Evolutionary conservation across 2,329 filamentous ascomycete species (phyloP).

Genomic region (Tolypocladium sp.): DNA sequence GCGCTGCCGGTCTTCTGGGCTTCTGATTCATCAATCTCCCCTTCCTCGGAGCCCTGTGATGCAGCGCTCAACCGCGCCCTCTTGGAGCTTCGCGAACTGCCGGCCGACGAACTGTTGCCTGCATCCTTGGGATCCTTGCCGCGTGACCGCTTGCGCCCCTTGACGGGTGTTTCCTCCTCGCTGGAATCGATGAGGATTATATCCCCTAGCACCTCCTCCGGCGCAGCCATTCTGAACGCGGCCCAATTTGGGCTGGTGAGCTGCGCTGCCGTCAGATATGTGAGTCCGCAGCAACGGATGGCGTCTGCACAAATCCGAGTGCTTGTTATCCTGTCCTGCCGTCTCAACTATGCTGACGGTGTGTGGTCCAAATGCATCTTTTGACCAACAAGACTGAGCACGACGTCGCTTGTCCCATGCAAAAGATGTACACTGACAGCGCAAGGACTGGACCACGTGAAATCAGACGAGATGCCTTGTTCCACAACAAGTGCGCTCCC

Average conservation of each 20-base stretch:
- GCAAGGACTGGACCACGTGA: background rate
- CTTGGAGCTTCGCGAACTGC: slow-evolving; percentile 7
- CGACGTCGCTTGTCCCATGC: no score
- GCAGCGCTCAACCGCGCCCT: slow-evolving; percentile 8
- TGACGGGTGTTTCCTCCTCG: background rate
- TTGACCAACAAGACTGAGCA: background rate
- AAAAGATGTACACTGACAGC: no score
- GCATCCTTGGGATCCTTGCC: background rate
- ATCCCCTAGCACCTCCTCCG: slow-evolving; percentile 8
- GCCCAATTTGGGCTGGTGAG: background rate
- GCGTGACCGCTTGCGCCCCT: slow-evolving; percentile 1
- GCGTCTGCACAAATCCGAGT: background rate
- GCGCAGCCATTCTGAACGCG: slow-evolving; percentile 7
- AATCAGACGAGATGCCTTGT: background rate
- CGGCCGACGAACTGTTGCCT: background rate
- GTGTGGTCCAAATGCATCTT: background rate
- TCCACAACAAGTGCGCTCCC: background rate
- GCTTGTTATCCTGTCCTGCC: background rate
- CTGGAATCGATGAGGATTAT: slow-evolving; percentile 10
- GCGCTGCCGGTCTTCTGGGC: background rate
- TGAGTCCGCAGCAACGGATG: background rate
- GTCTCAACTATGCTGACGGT: background rate
- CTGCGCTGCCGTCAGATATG: background rate
- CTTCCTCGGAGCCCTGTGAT: slow-evolving; percentile 18
- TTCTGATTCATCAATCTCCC: slow-evolving; percentile 19